Conservation (phyloP, 2,329 filamentous ascomycete genomes). For the Harringtonia aguacate region DNA sequence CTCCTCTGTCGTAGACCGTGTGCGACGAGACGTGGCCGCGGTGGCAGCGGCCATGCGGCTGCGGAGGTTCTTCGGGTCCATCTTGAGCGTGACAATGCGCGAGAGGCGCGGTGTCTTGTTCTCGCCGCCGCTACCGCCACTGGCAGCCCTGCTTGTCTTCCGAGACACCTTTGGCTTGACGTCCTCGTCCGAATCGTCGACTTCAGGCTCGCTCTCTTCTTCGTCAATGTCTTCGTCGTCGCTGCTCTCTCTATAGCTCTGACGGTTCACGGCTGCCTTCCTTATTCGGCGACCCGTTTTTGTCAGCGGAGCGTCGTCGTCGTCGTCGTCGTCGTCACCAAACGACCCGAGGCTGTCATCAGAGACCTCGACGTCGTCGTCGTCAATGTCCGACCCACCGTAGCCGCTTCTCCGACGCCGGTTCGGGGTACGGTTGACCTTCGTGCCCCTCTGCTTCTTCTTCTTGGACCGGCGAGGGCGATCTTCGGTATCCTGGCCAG, state of each 20-base stretch:
- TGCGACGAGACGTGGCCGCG: slow-evolving; percentile 27
- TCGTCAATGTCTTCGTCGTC: slow-evolving; percentile 25
- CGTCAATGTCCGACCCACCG: slow-evolving; percentile 50
- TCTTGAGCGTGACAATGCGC: slow-evolving; percentile 19
- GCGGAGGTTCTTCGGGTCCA: slow-evolving; percentile 9
- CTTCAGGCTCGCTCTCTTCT: slow-evolving; percentile 19
- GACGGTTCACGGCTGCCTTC: slow-evolving; percentile 30
- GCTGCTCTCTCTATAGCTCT: slow-evolving; percentile 35
- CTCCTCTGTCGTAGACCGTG: slow-evolving; percentile 44
- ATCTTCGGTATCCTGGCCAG: slow-evolving; percentile 32
- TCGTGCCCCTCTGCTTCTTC: slow-evolving; percentile 24
- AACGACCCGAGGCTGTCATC: slow-evolving; percentile 44
- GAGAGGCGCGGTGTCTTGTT: slow-evolving; percentile 10
- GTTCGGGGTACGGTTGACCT: slow-evolving; percentile 8
- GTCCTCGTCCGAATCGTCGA: slow-evolving; percentile 23
- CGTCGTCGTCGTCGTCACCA: slow-evolving; percentile 27
- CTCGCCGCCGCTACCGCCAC: neutral
- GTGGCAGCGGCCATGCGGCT: slow-evolving; percentile 11
- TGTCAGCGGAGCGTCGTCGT: slow-evolving; percentile 24
- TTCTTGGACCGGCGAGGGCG: slow-evolving; percentile 29
- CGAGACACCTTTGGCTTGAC: slow-evolving; percentile 23
- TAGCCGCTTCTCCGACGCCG: slow-evolving; percentile 29
- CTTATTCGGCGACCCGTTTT: slow-evolving; percentile 33
- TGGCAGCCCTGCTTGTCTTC: slow-evolving; percentile 4
- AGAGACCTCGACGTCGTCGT: slow-evolving; percentile 45